A percentile compares a stretch with the other conserved stretches of the same genome.
Evolutionary conservation across 805 yeast genomes (phyloP).

Genomic region (Myxozyma neotropica): DNA sequence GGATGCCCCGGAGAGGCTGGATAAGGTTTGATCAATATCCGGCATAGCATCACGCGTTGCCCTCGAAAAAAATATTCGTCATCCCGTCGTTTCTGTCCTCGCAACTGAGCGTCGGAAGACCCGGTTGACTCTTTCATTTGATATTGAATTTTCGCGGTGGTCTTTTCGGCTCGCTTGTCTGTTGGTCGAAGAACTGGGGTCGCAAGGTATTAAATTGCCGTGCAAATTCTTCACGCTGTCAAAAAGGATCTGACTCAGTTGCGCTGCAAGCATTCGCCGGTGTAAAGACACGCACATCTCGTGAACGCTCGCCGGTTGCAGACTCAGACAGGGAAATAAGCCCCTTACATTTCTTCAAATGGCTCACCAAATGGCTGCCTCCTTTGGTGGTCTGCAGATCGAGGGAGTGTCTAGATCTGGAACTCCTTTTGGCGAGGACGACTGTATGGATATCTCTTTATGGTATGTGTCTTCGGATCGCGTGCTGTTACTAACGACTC

Average conservation of each 20-base stretch:
- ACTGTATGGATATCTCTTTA: background rate
- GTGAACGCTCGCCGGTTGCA: no score
- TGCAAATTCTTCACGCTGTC: no score
- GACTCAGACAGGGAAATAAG: no score
- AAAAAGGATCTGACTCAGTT: no score
- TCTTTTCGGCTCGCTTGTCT: no score
- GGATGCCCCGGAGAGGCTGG: background rate
- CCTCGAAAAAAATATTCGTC: background rate
- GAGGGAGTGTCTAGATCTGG: background rate
- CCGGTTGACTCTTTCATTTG: no score
- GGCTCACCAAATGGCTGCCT: conserved; percentile 1
- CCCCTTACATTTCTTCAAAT: background rate
- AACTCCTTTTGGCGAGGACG: conserved; percentile 8
- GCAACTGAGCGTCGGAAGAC: no score
- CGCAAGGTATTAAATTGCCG: no score
- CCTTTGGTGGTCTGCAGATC: conserved; percentile 4
- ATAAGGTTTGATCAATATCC: background rate
- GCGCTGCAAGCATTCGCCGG: no score
- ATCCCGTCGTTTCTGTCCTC: background rate
- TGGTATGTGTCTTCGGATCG: background rate
- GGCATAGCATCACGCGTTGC: background rate
- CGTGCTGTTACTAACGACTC: background rate
- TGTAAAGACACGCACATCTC: no score
- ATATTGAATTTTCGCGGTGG: no score
- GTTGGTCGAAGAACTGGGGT: no score